Percentiles rank a stretch among this genome's conserved stretches.
Conservation (phyloP, 768 basidiomycete species). For the Trichaptum fuscoviolaceum region DNA sequence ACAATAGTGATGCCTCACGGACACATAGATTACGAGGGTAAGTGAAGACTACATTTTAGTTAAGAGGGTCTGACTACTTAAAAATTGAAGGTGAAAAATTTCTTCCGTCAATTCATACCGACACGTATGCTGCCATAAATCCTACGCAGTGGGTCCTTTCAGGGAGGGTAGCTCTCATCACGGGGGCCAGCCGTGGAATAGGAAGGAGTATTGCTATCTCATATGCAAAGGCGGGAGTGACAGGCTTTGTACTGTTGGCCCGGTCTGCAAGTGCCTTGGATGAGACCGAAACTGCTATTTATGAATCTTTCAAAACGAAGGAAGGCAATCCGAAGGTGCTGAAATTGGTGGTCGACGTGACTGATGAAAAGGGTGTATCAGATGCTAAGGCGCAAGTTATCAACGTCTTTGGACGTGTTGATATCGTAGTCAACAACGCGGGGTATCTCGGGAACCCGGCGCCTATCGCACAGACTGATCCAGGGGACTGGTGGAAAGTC, state of each 20-base stretch:
- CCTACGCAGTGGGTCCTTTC: not conserved
- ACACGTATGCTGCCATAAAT: not conserved
- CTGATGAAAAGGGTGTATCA: not conserved
- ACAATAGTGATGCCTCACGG: too few species aligned
- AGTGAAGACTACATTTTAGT: too few species aligned
- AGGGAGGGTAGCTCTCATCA: conserved; percentile 15
- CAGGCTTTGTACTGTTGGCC: not conserved
- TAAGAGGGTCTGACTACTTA: conserved; percentile 7
- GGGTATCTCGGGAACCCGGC: not conserved
- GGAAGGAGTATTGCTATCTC: conserved; percentile 14
- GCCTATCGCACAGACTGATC: not conserved
- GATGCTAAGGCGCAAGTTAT: not conserved
- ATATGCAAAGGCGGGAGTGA: conserved; percentile 16
- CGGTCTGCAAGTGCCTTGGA: not conserved
- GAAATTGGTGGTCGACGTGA: not conserved
- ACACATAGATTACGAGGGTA: too few species aligned
- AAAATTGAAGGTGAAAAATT: not conserved
- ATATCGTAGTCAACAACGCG: conserved; percentile 4
- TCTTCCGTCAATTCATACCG: not conserved
- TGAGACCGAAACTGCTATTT: not conserved
- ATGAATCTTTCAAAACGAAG: not conserved
- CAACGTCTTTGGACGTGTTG: not conserved
- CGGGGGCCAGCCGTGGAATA: conserved; percentile 18
- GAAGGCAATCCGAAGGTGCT: not conserved
- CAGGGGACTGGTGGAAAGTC: not conserved